A percentile compares a stretch with the other conserved stretches of the same genome.
Evolutionary conservation across 2,329 filamentous ascomycete genomes (phyloP).

Genomic region (Coniochaeta prunicola): DNA sequence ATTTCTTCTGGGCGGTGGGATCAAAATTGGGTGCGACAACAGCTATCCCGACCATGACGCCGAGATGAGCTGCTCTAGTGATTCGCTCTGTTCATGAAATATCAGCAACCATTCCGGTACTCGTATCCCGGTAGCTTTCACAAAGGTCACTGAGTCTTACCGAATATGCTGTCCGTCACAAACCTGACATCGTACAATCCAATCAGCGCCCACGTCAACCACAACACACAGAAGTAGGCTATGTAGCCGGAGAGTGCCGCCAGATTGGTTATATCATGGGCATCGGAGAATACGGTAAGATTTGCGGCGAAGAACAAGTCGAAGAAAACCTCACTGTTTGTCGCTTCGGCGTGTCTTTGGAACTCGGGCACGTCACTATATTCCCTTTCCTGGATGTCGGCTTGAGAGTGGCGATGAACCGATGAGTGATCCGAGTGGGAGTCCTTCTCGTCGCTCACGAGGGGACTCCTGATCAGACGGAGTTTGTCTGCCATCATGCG

Average conservation of each 20-base stretch:
- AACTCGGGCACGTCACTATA: not conserved
- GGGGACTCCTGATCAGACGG: not conserved
- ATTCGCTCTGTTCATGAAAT: slow-evolving; percentile 30
- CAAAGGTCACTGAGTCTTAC: slow-evolving; percentile 6
- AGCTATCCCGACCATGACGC: slow-evolving; percentile 58
- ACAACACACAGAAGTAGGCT: slow-evolving; percentile 51
- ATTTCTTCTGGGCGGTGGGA: slow-evolving; percentile 25
- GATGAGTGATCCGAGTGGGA: not conserved
- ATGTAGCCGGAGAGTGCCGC: slow-evolving; percentile 33
- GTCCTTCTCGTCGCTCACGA: not conserved
- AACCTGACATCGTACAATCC: slow-evolving; percentile 61
- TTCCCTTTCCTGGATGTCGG: not conserved
- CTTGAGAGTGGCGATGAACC: not conserved
- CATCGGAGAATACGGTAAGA: slow-evolving; percentile 51
- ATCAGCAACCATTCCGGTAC: not conserved
- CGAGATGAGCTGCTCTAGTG: slow-evolving; percentile 53
- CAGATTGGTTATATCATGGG: slow-evolving; percentile 19
- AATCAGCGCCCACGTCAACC: slow-evolving; percentile 63
- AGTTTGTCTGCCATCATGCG: not conserved
- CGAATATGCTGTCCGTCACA: slow-evolving; percentile 56
- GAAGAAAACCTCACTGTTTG: slow-evolving; percentile 42
- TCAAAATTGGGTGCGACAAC: slow-evolving; percentile 46
- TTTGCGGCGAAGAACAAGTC: slow-evolving; percentile 59
- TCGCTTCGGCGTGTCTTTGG: not conserved
- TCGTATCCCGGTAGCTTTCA: not conserved